Base-by-base conservation (phyloP, 2,329 filamentous ascomycete species). In the Calonectria pteridis region DNA sequence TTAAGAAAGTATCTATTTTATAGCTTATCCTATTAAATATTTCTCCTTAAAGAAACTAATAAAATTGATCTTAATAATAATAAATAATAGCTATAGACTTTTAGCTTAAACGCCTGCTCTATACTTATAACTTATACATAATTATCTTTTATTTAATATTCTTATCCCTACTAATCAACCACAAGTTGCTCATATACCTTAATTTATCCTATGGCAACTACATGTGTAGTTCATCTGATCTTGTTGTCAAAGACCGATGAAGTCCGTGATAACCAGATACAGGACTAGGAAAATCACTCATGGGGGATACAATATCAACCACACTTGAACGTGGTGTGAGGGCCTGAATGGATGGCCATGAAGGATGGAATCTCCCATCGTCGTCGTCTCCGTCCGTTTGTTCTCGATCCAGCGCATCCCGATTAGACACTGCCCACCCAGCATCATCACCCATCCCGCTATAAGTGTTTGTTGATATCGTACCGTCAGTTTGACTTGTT, bases 221-320 rank as follows among this genome's bases (percentile, higher is more conserved):
- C 75, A 77, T 77, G 28, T 79, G 78, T 23, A 80, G 73, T 55
- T 80, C 78, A 59, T 80, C 79, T 23, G 79, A 80, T 23, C 79
- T 71, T 18, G 79, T 80, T 5, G 79, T 80, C 16, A 80, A 73
- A 20, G 79, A 80, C 20, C 79, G 77, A 33, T 77, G 73, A 23
- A 80, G 50, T 20, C 77, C 74, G 7, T 69, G 76, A 69, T 68
- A 78, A 14, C 69, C 74, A 14, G 79, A 77, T 14, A 78, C 37
- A 13, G 79, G 78, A n/a, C 78, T 80, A 3, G 79, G 69, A 31
- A 77, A 77, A 6, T 80, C 78, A 35, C 78, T 79, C 23, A 80
- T 49, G 18, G 79, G 79, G 0, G 79, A 80, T 31, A 80, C 78
- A 20, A 80, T 77, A 58, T 80, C 77, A 5, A 59, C 71, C 26